Evolutionary conservation across 1,284 basidiomycete species (phyloP), one percentile per base, ranked within the genome.

Genomic region (Phellopilus nigrolimitatus): DNA sequence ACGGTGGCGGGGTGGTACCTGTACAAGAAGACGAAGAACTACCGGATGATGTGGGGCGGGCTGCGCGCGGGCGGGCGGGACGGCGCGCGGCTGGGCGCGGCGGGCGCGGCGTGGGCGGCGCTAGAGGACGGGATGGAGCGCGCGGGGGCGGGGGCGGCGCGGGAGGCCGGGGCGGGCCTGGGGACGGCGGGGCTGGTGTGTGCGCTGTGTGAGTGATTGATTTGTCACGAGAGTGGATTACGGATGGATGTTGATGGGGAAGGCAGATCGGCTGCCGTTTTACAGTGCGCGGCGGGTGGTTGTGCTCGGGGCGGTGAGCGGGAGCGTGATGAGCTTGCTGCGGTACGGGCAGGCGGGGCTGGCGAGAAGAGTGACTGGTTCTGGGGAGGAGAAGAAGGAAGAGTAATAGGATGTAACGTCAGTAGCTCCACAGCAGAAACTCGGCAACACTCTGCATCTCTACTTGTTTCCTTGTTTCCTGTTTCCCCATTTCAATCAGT

Each of bases 1-100:
- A 93, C 90, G 25, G 75, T 91, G 51, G 78, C 83, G 57, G 90
- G 90, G 59, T 93, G 90, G 91, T 93, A 92, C 65, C 85, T 90
- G 61, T 93, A 92, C 78, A 87, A 90, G 66, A 92, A 92, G 73
- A 91, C 89, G 36, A 93, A 92, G 68, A 93, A 93, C 70, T 92
- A 92, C 72, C 74, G 78, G 60, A 80, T 91, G 60, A 75, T 90
- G 64, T 75, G 82, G 57, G 84, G 77, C 1, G 89, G 78, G n/a
- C 63, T 91, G 62, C 79, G 78, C 60, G 81, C 78, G 21, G 90
- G 79, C 1, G 80, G 78, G 1, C 56, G 59, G 53, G 78, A 88
- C 43, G 84, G 78, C 1, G 58, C 66, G 43, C 75, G 73, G 61
- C 68, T 92, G 24, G 82, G 76, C 0, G 62, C 66, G 12, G 69